Percentiles rank a stretch among this genome's conserved stretches.
Evolutionary conservation across 1,139 yeast species (phyloP).

Genomic region (Taphrina betulina): DNA sequence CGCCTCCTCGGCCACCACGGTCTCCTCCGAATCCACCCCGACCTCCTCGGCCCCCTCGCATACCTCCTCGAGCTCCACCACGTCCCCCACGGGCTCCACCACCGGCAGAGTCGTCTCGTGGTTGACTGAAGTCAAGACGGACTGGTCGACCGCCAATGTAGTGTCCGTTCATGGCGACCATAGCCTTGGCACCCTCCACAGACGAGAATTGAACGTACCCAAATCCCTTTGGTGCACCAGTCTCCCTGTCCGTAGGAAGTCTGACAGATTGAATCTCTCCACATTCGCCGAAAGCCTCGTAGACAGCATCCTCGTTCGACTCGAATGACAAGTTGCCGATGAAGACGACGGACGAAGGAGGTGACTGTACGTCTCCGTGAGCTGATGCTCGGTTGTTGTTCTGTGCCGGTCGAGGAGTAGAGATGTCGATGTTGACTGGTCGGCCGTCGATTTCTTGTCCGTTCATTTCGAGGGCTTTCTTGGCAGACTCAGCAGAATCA

Average conservation of each 20-base stretch:
- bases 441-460: conserved; percentile 96
- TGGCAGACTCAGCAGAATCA: conserved; percentile 70
- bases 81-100: conserved; percentile 54
- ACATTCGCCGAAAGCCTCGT: conserved; percentile 73
- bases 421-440: conserved; percentile 89
- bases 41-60: conserved; percentile 48
- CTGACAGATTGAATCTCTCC: conserved; percentile 87
- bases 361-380: conserved; percentile 85
- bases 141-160: conserved; percentile 88
- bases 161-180: conserved; percentile 84
- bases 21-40: conserved; percentile 46
- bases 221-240: conserved; percentile 97
- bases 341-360: conserved; percentile 92
- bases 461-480: conserved; percentile 82
- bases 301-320: conserved; percentile 91
- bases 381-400: conserved; percentile 70
- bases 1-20: conserved; percentile 31
- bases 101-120: conserved; percentile 59
- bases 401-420: conserved; percentile 69
- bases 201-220: conserved; percentile 91
- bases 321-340: conserved; percentile 97
- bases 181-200: conserved; percentile 86
- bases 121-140: conserved; percentile 91
- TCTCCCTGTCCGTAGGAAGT: conserved; percentile 86
- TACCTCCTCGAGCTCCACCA: conserved; percentile 46